These are phyloP conservation scores for Plasmodium sp. DNA, from an alignment of 169 alveolate genomes.

Conservation along the genomic window DNA sequence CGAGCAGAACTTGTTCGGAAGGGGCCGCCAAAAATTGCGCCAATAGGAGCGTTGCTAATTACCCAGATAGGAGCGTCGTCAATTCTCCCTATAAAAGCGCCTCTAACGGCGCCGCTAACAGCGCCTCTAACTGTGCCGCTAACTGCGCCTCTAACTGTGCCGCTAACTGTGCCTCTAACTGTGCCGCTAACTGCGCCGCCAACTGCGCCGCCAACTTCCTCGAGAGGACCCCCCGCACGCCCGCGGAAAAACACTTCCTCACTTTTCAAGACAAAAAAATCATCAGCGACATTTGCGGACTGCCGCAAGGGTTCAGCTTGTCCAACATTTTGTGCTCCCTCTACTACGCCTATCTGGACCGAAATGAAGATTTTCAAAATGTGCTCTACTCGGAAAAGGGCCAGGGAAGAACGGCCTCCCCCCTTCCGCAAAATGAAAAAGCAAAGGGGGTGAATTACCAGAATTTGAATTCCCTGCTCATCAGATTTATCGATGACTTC, in stretches of 20 bases:
- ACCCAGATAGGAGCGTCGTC: background rate
- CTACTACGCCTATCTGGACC: slow-evolving; percentile 67
- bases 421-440: background rate
- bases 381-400: slow-evolving; percentile 12
- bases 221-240: background rate
- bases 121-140: no score
- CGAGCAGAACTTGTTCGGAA: background rate
- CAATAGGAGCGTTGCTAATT: background rate
- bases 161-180: no score
- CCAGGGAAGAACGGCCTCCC: background rate
- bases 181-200: background rate
- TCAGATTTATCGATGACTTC: slow-evolving; percentile 70
- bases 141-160: no score
- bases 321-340: slow-evolving; percentile 67
- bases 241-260: slow-evolving; percentile 17
- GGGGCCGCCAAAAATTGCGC: background rate
- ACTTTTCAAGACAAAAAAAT: slow-evolving; percentile 57
- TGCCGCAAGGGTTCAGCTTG: slow-evolving; percentile 71
- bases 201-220: background rate
- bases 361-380: slow-evolving; percentile 73
- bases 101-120: no score
- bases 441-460: background rate
- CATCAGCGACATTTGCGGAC: slow-evolving; percentile 54
- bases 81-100: no score
- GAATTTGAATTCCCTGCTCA: slow-evolving; percentile 26